Percentiles rank a stretch among this genome's conserved stretches.
Evolutionary conservation across 139 green algal species (phyloP).

Genomic region (Spirogloea muscicola): DNA sequence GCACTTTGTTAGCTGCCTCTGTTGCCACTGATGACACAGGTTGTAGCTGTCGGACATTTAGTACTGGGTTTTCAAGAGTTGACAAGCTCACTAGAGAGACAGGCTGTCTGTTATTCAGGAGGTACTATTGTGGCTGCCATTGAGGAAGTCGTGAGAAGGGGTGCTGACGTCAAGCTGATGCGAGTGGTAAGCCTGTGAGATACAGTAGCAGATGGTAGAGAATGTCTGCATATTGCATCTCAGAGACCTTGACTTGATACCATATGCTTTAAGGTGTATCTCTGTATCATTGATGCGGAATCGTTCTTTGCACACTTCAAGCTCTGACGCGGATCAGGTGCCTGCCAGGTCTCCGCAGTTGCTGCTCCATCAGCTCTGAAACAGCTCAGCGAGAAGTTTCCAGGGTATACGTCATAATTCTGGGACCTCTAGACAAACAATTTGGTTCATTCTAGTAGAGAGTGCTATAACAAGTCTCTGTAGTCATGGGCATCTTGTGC

Average conservation of each 20-base stretch:
- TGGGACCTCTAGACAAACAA: too few species aligned
- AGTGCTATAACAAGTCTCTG: too few species aligned
- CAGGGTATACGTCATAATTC: too few species aligned
- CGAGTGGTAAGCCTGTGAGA: background rate
- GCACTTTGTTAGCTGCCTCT: too few species aligned
- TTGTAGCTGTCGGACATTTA: too few species aligned
- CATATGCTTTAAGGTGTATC: too few species aligned
- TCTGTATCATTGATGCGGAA: background rate
- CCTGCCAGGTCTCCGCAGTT: constrained; percentile 25
- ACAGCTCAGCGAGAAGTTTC: constrained; percentile 26
- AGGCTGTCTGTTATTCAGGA: background rate
- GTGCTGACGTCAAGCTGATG: background rate
- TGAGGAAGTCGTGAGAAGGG: background rate
- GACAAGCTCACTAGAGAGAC: background rate
- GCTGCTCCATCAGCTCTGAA: constrained; percentile 21
- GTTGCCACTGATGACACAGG: too few species aligned
- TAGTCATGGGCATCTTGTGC: too few species aligned
- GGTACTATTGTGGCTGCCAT: background rate
- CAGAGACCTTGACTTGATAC: background rate
- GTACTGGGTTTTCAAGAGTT: background rate
- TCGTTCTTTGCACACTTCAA: background rate
- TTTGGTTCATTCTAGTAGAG: too few species aligned
- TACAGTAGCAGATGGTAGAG: background rate
- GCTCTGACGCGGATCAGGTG: too few species aligned
- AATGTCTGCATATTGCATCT: background rate